phyloP scores from a whole-genome alignment of 208 protist genomes.

The Leishmania amazonensis region DNA sequence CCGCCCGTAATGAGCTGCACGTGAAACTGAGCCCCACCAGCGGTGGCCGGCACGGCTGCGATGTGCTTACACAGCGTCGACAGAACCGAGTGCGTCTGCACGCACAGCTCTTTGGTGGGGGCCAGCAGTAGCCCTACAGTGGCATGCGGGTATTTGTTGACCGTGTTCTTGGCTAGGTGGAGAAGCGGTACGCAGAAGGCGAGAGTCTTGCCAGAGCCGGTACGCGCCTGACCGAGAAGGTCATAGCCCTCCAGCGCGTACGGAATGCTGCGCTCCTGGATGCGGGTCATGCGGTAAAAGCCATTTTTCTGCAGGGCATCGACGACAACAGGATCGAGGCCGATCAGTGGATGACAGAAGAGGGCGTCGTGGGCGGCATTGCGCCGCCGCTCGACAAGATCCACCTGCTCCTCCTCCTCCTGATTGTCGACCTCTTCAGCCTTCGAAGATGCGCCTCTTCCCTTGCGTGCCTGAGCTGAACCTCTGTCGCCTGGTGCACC shows the following conservation, averaged over 20 bases:
- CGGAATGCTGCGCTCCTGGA: conserved; percentile 95
- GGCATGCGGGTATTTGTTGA: conserved; percentile 45
- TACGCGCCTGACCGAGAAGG: conserved; percentile 91
- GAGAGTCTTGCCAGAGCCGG: conserved; percentile 95
- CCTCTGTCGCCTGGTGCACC: not conserved
- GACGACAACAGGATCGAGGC: conserved; percentile 56
- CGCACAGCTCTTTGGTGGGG: conserved; percentile 94
- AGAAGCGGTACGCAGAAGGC: conserved; percentile 96
- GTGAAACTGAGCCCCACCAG: conserved; percentile 38
- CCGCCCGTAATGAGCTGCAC: conserved; percentile 92
- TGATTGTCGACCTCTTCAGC: not conserved
- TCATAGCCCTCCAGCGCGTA: conserved; percentile 90
- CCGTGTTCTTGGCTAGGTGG: conserved; percentile 67
- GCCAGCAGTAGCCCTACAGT: conserved; percentile 84
- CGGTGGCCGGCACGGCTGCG: conserved; percentile 6
- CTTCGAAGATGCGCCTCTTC: not conserved
- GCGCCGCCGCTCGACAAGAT: conserved; percentile 26
- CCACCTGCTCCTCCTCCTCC: conserved; percentile 25
- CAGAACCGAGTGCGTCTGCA: conserved; percentile 92
- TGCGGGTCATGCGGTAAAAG: conserved; percentile 89
- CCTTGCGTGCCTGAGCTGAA: not conserved
- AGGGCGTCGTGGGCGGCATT: conserved; percentile 45
- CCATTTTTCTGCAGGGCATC: conserved; percentile 62
- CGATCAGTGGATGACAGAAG: conserved; percentile 81
- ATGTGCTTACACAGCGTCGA: conserved; percentile 81